A percentile compares a stretch with the other conserved stretches of the same genome.
phyloP scores from a whole-genome alignment of 1,139 yeast genomes.

The Taiozyma onychis region DNA sequence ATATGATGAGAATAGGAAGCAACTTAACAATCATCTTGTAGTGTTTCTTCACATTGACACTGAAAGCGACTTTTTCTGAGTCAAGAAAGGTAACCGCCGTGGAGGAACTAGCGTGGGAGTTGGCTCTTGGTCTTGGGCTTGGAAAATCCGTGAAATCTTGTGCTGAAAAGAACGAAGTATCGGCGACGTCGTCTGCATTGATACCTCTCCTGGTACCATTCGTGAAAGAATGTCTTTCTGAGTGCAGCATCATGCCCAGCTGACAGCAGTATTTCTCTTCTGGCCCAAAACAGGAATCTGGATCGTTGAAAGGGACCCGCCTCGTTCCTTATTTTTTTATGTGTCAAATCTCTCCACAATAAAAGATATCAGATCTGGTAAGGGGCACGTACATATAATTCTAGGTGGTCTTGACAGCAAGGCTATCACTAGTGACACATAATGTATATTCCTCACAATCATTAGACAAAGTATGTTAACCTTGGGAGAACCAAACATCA shows the following conservation, averaged over 20 bases:
- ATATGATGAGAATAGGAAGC: conserved; percentile 12
- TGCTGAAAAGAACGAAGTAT: background rate
- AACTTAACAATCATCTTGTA: conserved; percentile 11
- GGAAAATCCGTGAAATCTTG: background rate
- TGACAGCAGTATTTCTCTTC: background rate
- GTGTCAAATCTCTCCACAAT: background rate
- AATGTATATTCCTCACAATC: background rate
- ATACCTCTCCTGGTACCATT: background rate
- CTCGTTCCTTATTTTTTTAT: background rate
- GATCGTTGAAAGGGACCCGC: background rate
- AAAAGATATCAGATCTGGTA: background rate
- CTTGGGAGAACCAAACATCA: conserved; percentile 55
- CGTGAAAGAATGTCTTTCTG: background rate
- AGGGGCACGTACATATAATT: no score
- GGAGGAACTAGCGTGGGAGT: background rate
- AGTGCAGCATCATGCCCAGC: background rate
- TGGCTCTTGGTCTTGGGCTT: background rate
- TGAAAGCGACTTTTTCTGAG: background rate
- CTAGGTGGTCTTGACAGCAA: no score
- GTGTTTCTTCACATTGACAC: conserved; percentile 10
- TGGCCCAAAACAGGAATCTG: background rate
- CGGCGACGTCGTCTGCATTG: background rate
- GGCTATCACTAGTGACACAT: background rate
- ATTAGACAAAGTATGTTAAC: background rate
- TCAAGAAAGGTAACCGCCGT: background rate